Evolutionary conservation across 257 asterid genomes (phyloP), one percentile per base, ranked within the genome.

Genomic region (Linaria vulgaris): DNA sequence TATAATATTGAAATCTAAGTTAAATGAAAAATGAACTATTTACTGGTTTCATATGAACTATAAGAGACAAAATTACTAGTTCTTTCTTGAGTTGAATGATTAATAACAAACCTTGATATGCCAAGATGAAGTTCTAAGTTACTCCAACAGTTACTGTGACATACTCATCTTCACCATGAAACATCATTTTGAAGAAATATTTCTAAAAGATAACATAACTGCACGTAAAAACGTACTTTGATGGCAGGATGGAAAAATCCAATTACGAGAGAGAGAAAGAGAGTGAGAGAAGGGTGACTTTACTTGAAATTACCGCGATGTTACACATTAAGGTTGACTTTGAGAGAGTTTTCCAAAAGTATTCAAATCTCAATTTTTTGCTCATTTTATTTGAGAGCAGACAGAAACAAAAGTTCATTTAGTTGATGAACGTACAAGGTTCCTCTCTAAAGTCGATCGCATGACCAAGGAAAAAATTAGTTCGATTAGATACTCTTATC

Each of bases 231-330:
- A 34, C 12, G 56, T 24, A n/a, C n/a, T n/a, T n/a, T n/a, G n/a
- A 70, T 24, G 56, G 46, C 63, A 62, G 54, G 25, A 24, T 63
- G 41, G 53, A 63, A 22, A 46, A 9, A 53, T 12, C 27, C 21
- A 39, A 23, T 51, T 1, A 6, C 4, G 54, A 44, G 39, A 3
- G 10, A 34, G 41, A 34, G 41, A 34, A 11, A 34, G 41, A 34
- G 41, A 34, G 11, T 34, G 10, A 8, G 10, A 34, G 41, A 34
- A 6, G 3, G 37, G 5, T 1, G 10, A 8, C 9, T 34, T 34
- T 11, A 11, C 6, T 34, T 34, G 41, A 34, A 3, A 34, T 34
- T 34, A 1, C 41, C 41, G 5, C 9, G 41, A 34, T 7, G 41
- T 34, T 1, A 30, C 41, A 4, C 10, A 3, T 34, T 8, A 7